Percentiles rank a stretch among this genome's conserved stretches.
Evolutionary conservation across 306 rosid genomes (phyloP).

Genomic region (Glycine tomentella): DNA sequence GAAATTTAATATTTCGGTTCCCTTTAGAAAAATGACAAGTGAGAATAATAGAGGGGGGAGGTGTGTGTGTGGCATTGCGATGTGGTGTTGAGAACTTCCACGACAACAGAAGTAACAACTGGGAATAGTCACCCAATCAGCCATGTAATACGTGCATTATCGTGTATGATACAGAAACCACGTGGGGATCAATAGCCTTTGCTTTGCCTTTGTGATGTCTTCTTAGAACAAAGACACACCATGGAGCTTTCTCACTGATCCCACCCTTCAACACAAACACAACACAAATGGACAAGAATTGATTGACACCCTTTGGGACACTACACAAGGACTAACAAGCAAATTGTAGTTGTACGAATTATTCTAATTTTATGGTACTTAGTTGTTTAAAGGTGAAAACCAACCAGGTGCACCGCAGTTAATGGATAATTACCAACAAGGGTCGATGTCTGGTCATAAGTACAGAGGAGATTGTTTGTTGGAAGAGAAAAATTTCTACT

Average conservation of each 20-base stretch:
- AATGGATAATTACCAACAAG: too few species aligned
- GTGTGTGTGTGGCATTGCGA: background rate
- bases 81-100: slow-evolving; percentile 50
- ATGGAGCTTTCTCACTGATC: background rate
- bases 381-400: too few species aligned
- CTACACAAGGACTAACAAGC: background rate
- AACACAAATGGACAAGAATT: background rate
- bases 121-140: background rate
- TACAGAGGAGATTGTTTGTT: too few species aligned
- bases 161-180: background rate
- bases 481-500: too few species aligned
- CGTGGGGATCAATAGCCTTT: background rate
- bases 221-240: background rate
- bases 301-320: background rate
- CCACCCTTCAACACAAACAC: background rate
- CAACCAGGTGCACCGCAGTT: too few species aligned
- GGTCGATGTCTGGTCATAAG: too few species aligned
- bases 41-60: background rate
- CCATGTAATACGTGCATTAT: background rate
- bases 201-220: background rate
- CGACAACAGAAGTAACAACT: slow-evolving; percentile 11
- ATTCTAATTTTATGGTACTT: too few species aligned
- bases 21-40: slow-evolving; percentile 51
- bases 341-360: slow-evolving; percentile 6
- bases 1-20: slow-evolving; percentile 44